Evolutionary conservation across 352 stramenopile genomes (phyloP), one percentile per base, ranked within the genome.

Genomic region (Bremia lactucae): DNA sequence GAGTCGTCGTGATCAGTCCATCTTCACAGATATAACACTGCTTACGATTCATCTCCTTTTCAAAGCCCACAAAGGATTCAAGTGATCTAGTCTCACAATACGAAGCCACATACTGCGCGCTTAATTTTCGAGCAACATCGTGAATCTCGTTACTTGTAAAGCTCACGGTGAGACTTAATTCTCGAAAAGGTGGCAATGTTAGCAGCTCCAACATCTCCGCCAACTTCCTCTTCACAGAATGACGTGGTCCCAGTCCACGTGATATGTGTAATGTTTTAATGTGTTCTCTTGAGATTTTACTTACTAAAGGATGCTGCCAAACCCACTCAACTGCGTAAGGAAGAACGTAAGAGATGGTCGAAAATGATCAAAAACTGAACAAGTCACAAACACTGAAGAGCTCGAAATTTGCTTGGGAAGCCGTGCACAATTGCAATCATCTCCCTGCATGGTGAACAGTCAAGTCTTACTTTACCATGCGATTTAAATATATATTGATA

Each of bases 391-490:
- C 72, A 86, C 45, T 87, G 77, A 40, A 89, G 54, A 15, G 77
- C 77, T 36, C 75, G 62, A 34, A 80, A 72, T 44, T 89, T 89
- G 47, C 65, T 76, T 11, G 77, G 68, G 36, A 89, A 89, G 0
- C 77, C 77, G 35, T 89, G 73, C 10, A 89, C 65, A 2, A 89
- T 41, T 0, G 65, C 54, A 21, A 86, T 25, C 77, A 89, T 86
- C 14, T 87, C 70, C 77, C 77, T 87, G 16, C 18, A n/a, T 13
- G 35, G 13, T 40, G 26, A n/a, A n/a, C n/a, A n/a, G n/a, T n/a
- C n/a, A n/a, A n/a, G n/a, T n/a, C n/a, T n/a, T n/a, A n/a, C n/a
- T n/a, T n/a, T n/a, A n/a, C n/a, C n/a, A n/a, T n/a, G n/a, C n/a
- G n/a, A n/a, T n/a, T n/a, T n/a, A n/a, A n/a, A n/a, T 29, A 29